A percentile compares a stretch with the other conserved stretches of the same genome.
These are phyloP conservation scores for Alternaria alternata DNA, from an alignment of 2,329 filamentous ascomycete genomes.

Conservation along the genomic window DNA sequence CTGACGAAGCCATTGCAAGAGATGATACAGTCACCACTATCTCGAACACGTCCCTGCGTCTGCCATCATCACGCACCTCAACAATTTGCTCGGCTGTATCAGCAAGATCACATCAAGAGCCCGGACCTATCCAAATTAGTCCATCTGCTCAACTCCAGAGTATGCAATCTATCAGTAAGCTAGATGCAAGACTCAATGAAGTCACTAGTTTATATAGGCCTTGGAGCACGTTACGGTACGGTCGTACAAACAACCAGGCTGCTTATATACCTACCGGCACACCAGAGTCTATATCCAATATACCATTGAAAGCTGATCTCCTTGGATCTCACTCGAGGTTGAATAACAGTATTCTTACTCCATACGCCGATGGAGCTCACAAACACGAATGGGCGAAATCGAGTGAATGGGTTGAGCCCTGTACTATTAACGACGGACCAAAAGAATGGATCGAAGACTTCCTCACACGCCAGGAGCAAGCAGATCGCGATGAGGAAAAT, in stretches of 20 bases:
- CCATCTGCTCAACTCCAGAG: conserved; percentile 16
- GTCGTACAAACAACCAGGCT: neutral
- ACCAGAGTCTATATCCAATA: conserved; percentile 10
- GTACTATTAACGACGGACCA: neutral
- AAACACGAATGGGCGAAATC: conserved; percentile 7
- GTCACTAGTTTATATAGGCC: neutral
- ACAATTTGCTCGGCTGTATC: conserved; percentile 13
- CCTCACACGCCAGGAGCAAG: conserved; percentile 12
- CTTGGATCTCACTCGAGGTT: conserved; percentile 8
- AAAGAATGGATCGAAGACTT: conserved; percentile 20
- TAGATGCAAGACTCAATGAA: conserved; percentile 1
- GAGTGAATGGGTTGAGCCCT: conserved; percentile 15
- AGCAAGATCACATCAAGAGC: conserved; percentile 5
- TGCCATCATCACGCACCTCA: conserved; percentile 6
- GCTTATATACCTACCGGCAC: conserved; percentile 6
- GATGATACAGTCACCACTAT: neutral
- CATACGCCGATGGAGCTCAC: neutral
- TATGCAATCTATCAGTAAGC: conserved; percentile 17
- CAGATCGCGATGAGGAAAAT: conserved; percentile 4
- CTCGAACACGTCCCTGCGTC: neutral
- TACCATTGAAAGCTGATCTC: neutral
- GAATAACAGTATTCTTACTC: neutral
- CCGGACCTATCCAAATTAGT: conserved; percentile 14
- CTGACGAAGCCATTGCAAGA: neutral
- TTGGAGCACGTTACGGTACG: neutral